Evolutionary conservation across 495 filamentous ascomycete species (phyloP).

Genomic region (Wilcoxina mikolae): DNA sequence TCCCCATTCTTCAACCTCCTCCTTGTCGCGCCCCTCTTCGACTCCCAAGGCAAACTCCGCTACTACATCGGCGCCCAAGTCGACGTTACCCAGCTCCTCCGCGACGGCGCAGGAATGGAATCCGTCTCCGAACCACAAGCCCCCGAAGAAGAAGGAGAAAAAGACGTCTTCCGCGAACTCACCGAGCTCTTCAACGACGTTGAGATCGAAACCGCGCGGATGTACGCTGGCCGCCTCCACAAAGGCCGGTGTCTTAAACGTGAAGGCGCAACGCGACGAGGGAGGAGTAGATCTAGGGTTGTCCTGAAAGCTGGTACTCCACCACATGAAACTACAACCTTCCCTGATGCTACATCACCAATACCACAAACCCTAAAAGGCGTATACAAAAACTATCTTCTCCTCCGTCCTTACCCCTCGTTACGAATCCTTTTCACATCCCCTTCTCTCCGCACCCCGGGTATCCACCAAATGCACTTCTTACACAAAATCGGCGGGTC

Average conservation of each 20-base stretch:
- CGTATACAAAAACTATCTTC: slow-evolving; percentile 45
- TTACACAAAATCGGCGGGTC: slow-evolving; percentile 45
- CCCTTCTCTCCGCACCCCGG: slow-evolving; percentile 47
- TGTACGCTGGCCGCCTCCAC: slow-evolving; percentile 42
- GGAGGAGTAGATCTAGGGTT: neutral
- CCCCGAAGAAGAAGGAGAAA: slow-evolving; percentile 25
- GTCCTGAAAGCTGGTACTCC: neutral
- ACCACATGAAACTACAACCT: neutral
- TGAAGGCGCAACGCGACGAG: slow-evolving; percentile 13
- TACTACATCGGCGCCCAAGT: slow-evolving; percentile 52
- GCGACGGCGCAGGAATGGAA: slow-evolving; percentile 43
- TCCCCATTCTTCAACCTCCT: slow-evolving; percentile 56
- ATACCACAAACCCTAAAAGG: slow-evolving; percentile 23
- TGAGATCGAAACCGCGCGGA: slow-evolving; percentile 44
- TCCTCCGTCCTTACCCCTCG: slow-evolving; percentile 46
- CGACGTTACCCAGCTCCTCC: slow-evolving; percentile 44
- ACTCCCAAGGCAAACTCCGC: slow-evolving; percentile 42
- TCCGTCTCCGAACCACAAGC: slow-evolving; percentile 33
- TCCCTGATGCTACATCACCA: neutral
- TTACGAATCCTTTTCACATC: slow-evolving; percentile 52
- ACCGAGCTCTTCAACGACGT: slow-evolving; percentile 46
- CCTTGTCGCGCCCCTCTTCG: slow-evolving; percentile 46
- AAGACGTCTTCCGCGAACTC: slow-evolving; percentile 37
- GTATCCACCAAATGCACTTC: slow-evolving; percentile 49
- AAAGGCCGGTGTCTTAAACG: slow-evolving; percentile 35